Evolutionary conservation across 2,329 filamentous ascomycete species (phyloP).

Genomic region (Aureobasidium lini): DNA sequence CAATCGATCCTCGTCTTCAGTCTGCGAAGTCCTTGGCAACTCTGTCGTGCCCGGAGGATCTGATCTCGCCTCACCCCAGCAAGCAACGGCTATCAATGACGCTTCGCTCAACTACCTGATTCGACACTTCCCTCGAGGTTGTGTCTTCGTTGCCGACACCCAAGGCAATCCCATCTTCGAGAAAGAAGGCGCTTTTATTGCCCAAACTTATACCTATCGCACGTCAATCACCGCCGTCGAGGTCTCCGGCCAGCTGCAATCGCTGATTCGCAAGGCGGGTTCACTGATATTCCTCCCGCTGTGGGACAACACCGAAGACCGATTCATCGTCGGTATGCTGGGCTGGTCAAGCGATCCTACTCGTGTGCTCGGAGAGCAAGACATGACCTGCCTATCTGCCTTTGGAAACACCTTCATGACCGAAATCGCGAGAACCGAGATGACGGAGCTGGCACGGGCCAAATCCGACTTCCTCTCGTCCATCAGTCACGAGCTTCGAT

Average conservation of each 20-base stretch:
- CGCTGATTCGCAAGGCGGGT: not conserved
- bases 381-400: constrained; percentile 24
- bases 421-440: constrained; percentile 44
- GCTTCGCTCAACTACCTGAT: not conserved
- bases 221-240: not conserved
- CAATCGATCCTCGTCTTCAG: not conserved
- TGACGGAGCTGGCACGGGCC: constrained; percentile 33
- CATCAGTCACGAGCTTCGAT: constrained; percentile 32
- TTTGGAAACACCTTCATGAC: constrained; percentile 51
- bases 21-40: not conserved
- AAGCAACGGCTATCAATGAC: not conserved
- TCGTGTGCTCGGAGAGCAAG: constrained; percentile 23
- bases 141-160: not conserved
- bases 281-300: constrained; percentile 44
- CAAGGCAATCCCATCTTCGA: not conserved
- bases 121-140: not conserved
- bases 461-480: constrained; percentile 35
- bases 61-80: not conserved
- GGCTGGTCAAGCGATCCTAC: constrained; percentile 36
- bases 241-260: not conserved
- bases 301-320: constrained; percentile 35
- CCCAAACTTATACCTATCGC: not conserved
- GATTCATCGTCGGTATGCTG: constrained; percentile 37
- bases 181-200: not conserved
- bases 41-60: not conserved